These are phyloP conservation scores for Microbotryomycetes sp. DNA, from an alignment of 1,284 basidiomycete species.

Conservation along the genomic window DNA sequence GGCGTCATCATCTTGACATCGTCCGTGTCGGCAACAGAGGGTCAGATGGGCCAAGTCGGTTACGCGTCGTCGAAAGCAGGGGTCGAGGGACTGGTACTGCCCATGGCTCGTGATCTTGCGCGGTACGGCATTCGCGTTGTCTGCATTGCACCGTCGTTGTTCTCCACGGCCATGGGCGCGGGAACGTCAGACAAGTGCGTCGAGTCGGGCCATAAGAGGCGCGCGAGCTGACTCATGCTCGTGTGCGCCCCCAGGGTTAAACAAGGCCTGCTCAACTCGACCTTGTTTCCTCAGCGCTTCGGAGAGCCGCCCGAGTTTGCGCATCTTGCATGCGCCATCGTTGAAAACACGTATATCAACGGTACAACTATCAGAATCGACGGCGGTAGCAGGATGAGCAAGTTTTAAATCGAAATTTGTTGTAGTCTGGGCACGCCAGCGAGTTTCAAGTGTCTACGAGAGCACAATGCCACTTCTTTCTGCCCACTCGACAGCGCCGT, in stretches of 20 bases:
- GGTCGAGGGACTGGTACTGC: constrained; percentile 38
- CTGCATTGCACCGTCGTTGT: constrained; percentile 37
- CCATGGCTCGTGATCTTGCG: constrained; percentile 42
- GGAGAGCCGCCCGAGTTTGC: constrained; percentile 39
- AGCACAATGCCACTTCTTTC: constrained; percentile 14
- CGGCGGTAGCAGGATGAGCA: constrained; percentile 26
- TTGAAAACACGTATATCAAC: constrained; percentile 35
- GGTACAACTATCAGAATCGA: constrained; percentile 28
- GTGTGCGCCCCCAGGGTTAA: not conserved
- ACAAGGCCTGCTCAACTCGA: constrained; percentile 8
- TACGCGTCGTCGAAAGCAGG: constrained; percentile 40
- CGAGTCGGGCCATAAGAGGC: constrained; percentile 16
- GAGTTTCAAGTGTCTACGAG: too few relatives aligned
- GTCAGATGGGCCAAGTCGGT: constrained; percentile 39
- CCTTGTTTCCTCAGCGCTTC: constrained; percentile 33
- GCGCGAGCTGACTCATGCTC: constrained; percentile 26
- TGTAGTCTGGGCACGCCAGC: too few relatives aligned
- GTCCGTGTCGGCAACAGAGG: constrained; percentile 39
- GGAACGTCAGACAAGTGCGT: constrained; percentile 26
- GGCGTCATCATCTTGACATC: constrained; percentile 42
- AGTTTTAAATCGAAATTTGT: too few relatives aligned
- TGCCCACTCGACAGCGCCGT: constrained; percentile 35
- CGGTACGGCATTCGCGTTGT: constrained; percentile 37
- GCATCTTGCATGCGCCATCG: constrained; percentile 32
- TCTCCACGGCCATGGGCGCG: constrained; percentile 40